Percentiles rank a stretch among this genome's conserved stretches.
Conservation (phyloP, 352 stramenopile genomes). For the Globisporangium orthogonon region DNA sequence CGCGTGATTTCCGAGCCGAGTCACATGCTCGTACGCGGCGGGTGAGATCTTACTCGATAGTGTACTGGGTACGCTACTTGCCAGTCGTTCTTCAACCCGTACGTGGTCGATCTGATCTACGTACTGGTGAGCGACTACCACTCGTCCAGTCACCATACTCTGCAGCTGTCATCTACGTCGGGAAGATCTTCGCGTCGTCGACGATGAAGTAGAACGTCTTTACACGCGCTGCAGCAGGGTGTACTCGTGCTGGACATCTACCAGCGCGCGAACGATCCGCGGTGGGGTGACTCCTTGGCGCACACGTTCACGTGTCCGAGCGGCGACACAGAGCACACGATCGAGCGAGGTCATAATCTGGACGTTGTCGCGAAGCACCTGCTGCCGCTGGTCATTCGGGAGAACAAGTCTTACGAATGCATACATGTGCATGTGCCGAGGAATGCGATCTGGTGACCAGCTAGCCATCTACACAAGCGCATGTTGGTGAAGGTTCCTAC, state of each 20-base stretch:
- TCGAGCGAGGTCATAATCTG: slow-evolving; percentile 34
- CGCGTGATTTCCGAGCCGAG: too few relatives aligned
- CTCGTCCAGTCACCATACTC: slow-evolving; percentile 1
- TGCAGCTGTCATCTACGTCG: slow-evolving; percentile 2
- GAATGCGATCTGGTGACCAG: too few relatives aligned
- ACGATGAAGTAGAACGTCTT: slow-evolving; percentile 23
- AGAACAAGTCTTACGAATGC: background rate
- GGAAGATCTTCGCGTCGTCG: slow-evolving; percentile 21
- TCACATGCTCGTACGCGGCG: slow-evolving; percentile 42
- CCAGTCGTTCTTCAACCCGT: slow-evolving; percentile 72
- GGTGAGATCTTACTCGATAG: slow-evolving; percentile 57
- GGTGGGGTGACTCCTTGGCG: slow-evolving; percentile 35
- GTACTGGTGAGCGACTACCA: slow-evolving; percentile 42
- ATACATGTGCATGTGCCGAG: too few relatives aligned
- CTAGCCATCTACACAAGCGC: too few relatives aligned
- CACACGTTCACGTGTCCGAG: slow-evolving; percentile 55
- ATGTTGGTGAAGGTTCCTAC: too few relatives aligned
- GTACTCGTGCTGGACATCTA: slow-evolving; percentile 47
- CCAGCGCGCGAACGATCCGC: slow-evolving; percentile 23
- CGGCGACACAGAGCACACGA: slow-evolving; percentile 15
- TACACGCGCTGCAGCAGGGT: slow-evolving; percentile 3
- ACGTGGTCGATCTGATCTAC: slow-evolving; percentile 51
- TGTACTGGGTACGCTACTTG: slow-evolving; percentile 59
- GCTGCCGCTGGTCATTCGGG: slow-evolving; percentile 24
- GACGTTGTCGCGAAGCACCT: slow-evolving; percentile 29